Conservation (phyloP, 148 eudicot species). For the Amaranthus palmeri region DNA sequence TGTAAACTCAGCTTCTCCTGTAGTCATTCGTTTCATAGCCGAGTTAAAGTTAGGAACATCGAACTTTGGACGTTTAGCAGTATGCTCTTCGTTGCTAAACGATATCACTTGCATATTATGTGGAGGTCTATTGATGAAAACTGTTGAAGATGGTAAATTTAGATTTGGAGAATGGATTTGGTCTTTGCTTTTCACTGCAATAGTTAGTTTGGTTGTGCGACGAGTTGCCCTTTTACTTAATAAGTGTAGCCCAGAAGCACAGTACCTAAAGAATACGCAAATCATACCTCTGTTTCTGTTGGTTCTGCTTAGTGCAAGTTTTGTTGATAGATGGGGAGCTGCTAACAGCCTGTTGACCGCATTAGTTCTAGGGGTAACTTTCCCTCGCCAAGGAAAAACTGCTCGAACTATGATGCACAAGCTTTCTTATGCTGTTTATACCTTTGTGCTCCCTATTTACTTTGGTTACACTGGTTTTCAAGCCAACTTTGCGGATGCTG, state of each 20-base stretch:
- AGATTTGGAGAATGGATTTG: conserved; percentile 29
- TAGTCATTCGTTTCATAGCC: conserved; percentile 62
- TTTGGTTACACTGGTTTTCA: conserved; percentile 85
- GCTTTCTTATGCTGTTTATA: conserved; percentile 64
- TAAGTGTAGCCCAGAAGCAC: conserved; percentile 48
- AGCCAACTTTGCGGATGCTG: conserved; percentile 40
- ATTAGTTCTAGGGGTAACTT: conserved; percentile 63
- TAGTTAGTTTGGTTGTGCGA: conserved; percentile 41
- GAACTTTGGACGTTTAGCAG: conserved; percentile 65
- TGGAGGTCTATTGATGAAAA: conserved; percentile 31
- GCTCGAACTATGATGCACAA: conserved; percentile 69
- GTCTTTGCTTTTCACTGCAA: conserved; percentile 39
- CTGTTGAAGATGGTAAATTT: conserved; percentile 23
- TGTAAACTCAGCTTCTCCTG: conserved; percentile 66
- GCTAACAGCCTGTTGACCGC: conserved; percentile 70
- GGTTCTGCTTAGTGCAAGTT: conserved; percentile 53
- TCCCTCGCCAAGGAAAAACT: conserved; percentile 81
- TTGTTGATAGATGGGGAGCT: conserved; percentile 63
- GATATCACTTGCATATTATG: conserved; percentile 43
- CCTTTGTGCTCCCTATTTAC: conserved; percentile 75
- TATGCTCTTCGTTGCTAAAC: conserved; percentile 53
- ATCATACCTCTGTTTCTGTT: conserved; percentile 49
- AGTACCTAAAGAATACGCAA: conserved; percentile 63
- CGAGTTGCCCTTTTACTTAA: conserved; percentile 58
- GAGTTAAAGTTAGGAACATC: conserved; percentile 64